phyloP scores from a whole-genome alignment of 2,329 filamentous ascomycete genomes.

The Cladosporium sp. region DNA sequence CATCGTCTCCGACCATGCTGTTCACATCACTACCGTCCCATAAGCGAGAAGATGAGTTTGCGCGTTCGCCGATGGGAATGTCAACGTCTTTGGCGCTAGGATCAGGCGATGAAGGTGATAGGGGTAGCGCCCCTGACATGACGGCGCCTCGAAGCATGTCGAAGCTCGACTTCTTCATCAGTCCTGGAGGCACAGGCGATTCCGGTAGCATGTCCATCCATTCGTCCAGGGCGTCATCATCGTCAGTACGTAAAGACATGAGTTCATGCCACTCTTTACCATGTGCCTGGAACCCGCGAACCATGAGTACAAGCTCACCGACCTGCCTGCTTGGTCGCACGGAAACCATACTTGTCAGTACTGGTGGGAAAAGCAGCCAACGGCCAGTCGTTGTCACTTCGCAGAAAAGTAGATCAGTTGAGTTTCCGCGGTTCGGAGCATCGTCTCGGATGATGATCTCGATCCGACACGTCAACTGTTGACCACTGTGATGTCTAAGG shows the following conservation, averaged over 20 bases:
- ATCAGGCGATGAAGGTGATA: constrained; percentile 21
- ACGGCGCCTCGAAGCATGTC: constrained; percentile 34
- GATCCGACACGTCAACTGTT: constrained; percentile 83
- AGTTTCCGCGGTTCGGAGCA: constrained; percentile 62
- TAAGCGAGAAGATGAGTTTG: constrained; percentile 47
- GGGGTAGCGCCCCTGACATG: constrained; percentile 30
- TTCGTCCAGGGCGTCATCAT: constrained; percentile 75
- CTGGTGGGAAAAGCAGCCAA: constrained; percentile 89
- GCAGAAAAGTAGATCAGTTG: constrained; percentile 86
- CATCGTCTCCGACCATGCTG: constrained; percentile 29
- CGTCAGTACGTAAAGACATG: constrained; percentile 72
- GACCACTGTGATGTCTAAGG: constrained; percentile 82
- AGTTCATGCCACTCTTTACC: constrained; percentile 78
- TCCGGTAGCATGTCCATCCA: constrained; percentile 86
- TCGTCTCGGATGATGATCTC: constrained; percentile 87
- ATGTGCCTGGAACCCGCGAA: constrained; percentile 67
- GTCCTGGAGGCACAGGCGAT: constrained; percentile 57
- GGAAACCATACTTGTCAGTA: constrained; percentile 72
- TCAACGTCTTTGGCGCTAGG: constrained; percentile 54
- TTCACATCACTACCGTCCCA: constrained; percentile 45
- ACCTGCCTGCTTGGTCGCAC: constrained; percentile 73
- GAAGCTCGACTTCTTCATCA: constrained; percentile 57
- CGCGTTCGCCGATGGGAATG: constrained; percentile 62
- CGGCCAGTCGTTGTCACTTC: constrained; percentile 76
- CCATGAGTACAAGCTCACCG: constrained; percentile 80